Evolutionary conservation across 108 stramenopile species (phyloP).

Genomic region (Poteriospumella lacustris): DNA sequence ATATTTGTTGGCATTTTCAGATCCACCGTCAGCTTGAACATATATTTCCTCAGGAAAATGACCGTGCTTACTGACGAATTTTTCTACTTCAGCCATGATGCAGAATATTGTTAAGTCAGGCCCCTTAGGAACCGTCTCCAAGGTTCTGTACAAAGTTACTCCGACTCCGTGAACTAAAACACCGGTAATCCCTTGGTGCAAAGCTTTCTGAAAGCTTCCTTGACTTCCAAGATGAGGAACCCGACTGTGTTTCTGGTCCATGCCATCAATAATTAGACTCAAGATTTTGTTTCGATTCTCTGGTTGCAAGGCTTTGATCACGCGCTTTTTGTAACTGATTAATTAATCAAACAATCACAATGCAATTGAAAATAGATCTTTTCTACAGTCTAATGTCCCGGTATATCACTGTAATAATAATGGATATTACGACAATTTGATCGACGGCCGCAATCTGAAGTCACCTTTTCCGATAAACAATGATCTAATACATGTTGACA

Average conservation of each 20-base stretch:
- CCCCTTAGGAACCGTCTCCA: neutral
- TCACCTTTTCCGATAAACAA: too few species aligned
- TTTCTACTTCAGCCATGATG: neutral
- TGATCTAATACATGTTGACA: too few species aligned
- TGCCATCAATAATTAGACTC: too few species aligned
- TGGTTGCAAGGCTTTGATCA: neutral
- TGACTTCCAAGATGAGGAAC: neutral
- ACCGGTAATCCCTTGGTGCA: neutral
- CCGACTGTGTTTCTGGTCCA: neutral
- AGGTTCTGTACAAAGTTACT: neutral
- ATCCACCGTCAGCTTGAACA: neutral
- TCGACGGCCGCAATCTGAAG: too few species aligned
- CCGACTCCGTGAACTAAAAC: neutral
- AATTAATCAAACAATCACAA: neutral
- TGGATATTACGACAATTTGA: too few species aligned
- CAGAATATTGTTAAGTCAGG: neutral
- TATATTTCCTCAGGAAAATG: neutral
- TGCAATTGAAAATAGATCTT: too few species aligned
- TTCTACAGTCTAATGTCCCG: too few species aligned
- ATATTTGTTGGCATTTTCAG: slow-evolving; percentile 9
- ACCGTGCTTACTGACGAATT: neutral
- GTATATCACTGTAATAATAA: too few species aligned
- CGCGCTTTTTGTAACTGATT: neutral
- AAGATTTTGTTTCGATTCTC: neutral
- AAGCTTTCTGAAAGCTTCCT: neutral